Base-by-base conservation (phyloP, 1,284 basidiomycete species). In the Ganoderma boninense region DNA sequence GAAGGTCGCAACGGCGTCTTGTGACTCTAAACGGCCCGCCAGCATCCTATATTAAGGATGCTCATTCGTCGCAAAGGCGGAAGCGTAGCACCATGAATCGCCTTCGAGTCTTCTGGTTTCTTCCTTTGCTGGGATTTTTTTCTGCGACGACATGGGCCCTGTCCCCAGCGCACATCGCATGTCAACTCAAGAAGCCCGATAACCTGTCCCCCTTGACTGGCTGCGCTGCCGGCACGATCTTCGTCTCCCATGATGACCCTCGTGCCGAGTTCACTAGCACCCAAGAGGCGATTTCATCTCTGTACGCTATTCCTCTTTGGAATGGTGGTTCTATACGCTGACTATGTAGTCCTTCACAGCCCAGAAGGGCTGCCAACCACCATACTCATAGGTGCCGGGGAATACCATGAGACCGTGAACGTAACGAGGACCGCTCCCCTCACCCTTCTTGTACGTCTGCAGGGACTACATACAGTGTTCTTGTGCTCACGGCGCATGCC, bases 361-460 rank as follows among this genome's bases (percentile, higher is more conserved):
- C 83, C 85, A 0, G 72, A 82, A 38, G 75, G 79, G 23, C 83
- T 82, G 6, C 49, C 73, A 8, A 85, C 83, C 0, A 80, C 80
- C 14, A 89, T 92, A 56, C 84, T 92, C n/a, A 83, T 92, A 54
- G 89, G 84, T 2, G 82, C 82, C 65, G 91, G 91, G n/a, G 81
- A 87, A 64, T 92, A 92, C 73, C 85, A 86, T 59, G 91, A 92
- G 77, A 85, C 83, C 0, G 77, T 92, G 4, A 90, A 89, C 64
- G 80, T 92, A 20, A 87, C 89, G 1, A 81, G 89, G 43, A 79
- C 79, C 64, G 87, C 80, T 0, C 86, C 89, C n/a, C 75, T 91
- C 26, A 89, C 86, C 0, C 79, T 92, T 13, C 81, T 92, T 43
- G 89, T 89, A 73, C 20, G 74, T 62, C 35, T 23, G 10, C 10